Evolutionary conservation across 2,329 filamentous ascomycete species (phyloP).

Genomic region (Lasiodiplodia citricola): DNA sequence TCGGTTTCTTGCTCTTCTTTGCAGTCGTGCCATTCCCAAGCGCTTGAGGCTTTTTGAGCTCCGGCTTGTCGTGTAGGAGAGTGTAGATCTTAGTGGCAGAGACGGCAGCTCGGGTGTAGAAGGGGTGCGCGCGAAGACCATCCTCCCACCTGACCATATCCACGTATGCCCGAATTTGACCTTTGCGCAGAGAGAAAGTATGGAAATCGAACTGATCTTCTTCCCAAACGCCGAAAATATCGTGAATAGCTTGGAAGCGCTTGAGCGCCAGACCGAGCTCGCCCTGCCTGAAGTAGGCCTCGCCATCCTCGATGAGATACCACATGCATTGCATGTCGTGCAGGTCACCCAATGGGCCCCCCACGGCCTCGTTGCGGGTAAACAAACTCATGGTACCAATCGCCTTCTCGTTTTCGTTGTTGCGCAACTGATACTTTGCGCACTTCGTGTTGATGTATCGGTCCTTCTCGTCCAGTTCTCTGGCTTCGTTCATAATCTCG

Average conservation of each 20-base stretch:
- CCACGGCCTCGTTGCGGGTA: conserved; percentile 86
- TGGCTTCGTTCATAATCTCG: conserved; percentile 85
- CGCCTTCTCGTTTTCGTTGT: conserved; percentile 85
- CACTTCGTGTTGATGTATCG: conserved; percentile 98
- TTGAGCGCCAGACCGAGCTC: conserved; percentile 88
- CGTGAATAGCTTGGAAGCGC: conserved; percentile 84
- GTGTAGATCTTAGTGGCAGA: conserved; percentile 82
- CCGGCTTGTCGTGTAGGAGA: conserved; percentile 75
- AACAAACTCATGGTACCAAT: conserved; percentile 91
- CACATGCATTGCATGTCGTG: conserved; percentile 99
- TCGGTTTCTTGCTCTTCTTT: conserved; percentile 84
- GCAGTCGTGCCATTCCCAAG: conserved; percentile 52
- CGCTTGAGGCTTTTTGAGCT: conserved; percentile 66
- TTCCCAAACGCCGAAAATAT: conserved; percentile 96
- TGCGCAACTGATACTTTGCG: conserved; percentile 93
- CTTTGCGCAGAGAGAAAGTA: conserved; percentile 94
- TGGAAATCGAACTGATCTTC: conserved; percentile 99
- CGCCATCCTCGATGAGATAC: conserved; percentile 94
- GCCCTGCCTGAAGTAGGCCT: conserved; percentile 81
- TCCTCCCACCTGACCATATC: conserved; percentile 99
- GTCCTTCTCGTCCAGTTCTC: conserved; percentile 84
- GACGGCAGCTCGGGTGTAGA: conserved; percentile 84
- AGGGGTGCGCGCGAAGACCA: conserved; percentile 86
- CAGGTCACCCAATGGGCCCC: conserved; percentile 86
- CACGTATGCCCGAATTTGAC: conserved; percentile 91